Percentiles rank a stretch among this genome's conserved stretches.
Evolutionary conservation across 768 basidiomycete genomes (phyloP).

Genomic region (Suillus cothurnatus): DNA sequence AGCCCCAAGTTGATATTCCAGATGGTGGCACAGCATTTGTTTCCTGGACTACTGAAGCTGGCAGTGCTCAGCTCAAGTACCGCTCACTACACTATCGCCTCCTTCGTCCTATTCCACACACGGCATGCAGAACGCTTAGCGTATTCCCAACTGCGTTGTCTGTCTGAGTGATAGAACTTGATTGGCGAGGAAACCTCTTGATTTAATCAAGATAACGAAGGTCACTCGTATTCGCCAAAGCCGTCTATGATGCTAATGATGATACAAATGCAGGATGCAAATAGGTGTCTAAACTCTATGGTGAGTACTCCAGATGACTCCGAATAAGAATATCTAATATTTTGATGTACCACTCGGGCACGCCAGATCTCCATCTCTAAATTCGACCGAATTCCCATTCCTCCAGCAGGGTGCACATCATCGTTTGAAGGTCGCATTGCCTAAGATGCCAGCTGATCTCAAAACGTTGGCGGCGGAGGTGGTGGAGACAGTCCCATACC

Average conservation of each 20-base stretch:
- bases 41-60: neutral
- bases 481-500: slow-evolving; percentile 26
- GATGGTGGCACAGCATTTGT: too few species aligned
- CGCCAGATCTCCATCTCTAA: neutral
- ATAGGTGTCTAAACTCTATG: neutral
- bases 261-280: neutral
- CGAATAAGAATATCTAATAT: neutral
- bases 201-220: neutral
- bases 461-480: slow-evolving; percentile 13
- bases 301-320: neutral
- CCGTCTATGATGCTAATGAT: neutral
- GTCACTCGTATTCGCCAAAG: neutral
- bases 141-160: neutral
- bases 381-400: slow-evolving; percentile 8
- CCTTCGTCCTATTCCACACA: neutral
- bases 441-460: slow-evolving; percentile 17
- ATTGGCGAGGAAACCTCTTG: neutral
- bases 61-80: neutral
- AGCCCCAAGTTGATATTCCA: too few species aligned
- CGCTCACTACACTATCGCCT: neutral
- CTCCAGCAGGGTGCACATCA: slow-evolving; percentile 30
- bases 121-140: neutral
- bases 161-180: neutral
- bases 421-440: slow-evolving; percentile 23
- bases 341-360: neutral